Conservation (phyloP, 2,329 filamentous ascomycete genomes). For the Truncatella angustata region DNA sequence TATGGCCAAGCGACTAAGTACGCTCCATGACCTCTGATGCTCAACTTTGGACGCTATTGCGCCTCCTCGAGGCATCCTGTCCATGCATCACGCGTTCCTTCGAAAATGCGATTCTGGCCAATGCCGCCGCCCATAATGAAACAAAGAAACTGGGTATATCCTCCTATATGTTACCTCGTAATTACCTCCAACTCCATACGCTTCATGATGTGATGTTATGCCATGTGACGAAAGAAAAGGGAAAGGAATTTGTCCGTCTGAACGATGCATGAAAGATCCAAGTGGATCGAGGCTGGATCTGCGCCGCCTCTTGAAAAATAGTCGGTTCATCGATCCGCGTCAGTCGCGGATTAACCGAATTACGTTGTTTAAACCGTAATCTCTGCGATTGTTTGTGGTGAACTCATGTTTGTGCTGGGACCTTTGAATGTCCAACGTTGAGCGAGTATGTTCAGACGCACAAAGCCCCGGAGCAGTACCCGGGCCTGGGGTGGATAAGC, state of each 20-base stretch:
- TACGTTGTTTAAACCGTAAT: not conserved
- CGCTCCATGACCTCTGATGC: no score
- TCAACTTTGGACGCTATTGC: no score
- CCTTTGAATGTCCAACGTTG: no score
- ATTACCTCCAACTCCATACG: slow-evolving; percentile 8
- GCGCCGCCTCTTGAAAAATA: not conserved
- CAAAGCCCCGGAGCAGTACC: no score
- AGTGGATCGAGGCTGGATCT: slow-evolving; percentile 6
- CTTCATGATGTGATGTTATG: not conserved
- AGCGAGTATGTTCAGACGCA: no score
- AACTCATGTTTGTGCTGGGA: no score
- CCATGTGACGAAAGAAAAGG: not conserved
- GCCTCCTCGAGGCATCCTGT: not conserved
- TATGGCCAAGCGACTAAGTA: no score
- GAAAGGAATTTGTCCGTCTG: slow-evolving; percentile 1
- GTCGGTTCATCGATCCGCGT: not conserved
- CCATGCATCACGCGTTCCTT: not conserved
- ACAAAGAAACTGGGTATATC: slow-evolving; percentile 16
- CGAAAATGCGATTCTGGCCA: not conserved
- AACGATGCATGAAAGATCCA: slow-evolving; percentile 1
- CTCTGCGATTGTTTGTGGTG: not conserved
- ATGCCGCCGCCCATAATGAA: not conserved
- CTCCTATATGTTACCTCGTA: slow-evolving; percentile 8
- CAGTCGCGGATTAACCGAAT: no score
- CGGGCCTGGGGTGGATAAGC: not conserved